Evolutionary conservation across 441 rosid genomes (phyloP).

Genomic region (Isatis lusitanica): DNA sequence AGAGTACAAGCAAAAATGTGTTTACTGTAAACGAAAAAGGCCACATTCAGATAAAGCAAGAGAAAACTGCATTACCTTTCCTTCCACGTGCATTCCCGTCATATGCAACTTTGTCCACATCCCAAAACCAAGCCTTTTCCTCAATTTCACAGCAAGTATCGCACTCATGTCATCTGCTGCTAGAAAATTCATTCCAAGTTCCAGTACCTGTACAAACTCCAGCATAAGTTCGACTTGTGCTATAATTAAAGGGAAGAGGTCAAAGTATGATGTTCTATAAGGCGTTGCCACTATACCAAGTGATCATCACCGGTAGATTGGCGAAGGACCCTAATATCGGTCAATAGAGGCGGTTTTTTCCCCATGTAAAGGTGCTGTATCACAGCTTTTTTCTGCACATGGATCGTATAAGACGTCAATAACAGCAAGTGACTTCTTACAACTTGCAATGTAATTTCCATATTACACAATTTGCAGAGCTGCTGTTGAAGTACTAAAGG

Average conservation of each 20-base stretch:
- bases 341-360: slow-evolving; percentile 73
- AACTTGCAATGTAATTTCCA: not conserved
- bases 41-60: slow-evolving; percentile 8
- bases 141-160: slow-evolving; percentile 74
- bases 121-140: slow-evolving; percentile 87
- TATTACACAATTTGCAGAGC: not conserved
- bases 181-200: slow-evolving; percentile 85
- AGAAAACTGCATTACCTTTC: slow-evolving; percentile 64
- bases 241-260: not conserved
- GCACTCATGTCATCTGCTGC: slow-evolving; percentile 93
- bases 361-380: slow-evolving; percentile 83
- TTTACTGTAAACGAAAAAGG: not conserved
- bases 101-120: slow-evolving; percentile 89
- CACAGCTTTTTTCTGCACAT: slow-evolving; percentile 53
- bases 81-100: slow-evolving; percentile 93
- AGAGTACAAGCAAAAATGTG: slow-evolving; percentile 19
- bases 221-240: slow-evolving; percentile 8
- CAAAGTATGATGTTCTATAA: not conserved
- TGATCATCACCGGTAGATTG: slow-evolving; percentile 72
- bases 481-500: not conserved
- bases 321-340: slow-evolving; percentile 77
- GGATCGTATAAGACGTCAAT: slow-evolving; percentile 21
- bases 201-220: slow-evolving; percentile 63
- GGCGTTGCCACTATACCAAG: slow-evolving; percentile 50
- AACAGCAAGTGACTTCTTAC: not conserved